Percentiles rank a stretch among this genome's conserved stretches.
Conservation (phyloP, 306 rosid species). For the Gillenia trifoliata region DNA sequence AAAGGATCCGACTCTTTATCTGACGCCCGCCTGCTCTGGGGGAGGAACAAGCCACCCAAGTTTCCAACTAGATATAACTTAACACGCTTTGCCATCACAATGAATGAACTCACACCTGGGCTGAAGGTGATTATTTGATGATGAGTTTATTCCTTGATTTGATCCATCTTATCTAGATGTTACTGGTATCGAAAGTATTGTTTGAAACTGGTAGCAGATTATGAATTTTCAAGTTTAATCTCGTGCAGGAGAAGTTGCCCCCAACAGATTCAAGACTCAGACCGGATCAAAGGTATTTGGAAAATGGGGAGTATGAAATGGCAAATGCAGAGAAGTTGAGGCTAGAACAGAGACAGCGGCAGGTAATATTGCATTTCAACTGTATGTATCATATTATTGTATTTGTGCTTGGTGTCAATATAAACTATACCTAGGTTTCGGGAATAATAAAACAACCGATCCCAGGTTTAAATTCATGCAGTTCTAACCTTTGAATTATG, state of each 20-base stretch:
- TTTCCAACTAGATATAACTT: constrained; percentile 86
- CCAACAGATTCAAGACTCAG: constrained; percentile 99
- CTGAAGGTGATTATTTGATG: constrained; percentile 64
- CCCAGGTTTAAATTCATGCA: too few relatives aligned
- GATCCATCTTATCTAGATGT: not conserved
- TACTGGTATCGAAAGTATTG: not conserved
- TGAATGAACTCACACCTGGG: constrained; percentile 87
- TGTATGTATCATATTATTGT: not conserved
- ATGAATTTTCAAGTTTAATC: not conserved
- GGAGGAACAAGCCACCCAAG: constrained; percentile 75
- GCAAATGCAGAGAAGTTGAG: constrained; percentile 90
- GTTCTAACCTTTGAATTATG: too few relatives aligned
- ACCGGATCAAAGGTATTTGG: constrained; percentile 95
- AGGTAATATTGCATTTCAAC: constrained; percentile 43
- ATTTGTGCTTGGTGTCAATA: too few relatives aligned
- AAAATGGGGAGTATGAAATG: constrained; percentile 98
- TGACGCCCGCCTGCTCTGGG: constrained; percentile 81
- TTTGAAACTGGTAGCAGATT: not conserved
- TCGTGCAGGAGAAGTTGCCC: constrained; percentile 79
- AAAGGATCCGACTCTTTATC: constrained; percentile 76
- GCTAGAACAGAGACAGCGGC: constrained; percentile 96
- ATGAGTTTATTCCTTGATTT: not conserved
- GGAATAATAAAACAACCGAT: too few relatives aligned
- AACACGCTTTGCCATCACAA: constrained; percentile 89
- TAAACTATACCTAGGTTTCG: too few relatives aligned